Percentiles rank a stretch among this genome's conserved stretches.
phyloP scores from a whole-genome alignment of 164 flowering plant genomes.

The Warburgia ugandensis region DNA sequence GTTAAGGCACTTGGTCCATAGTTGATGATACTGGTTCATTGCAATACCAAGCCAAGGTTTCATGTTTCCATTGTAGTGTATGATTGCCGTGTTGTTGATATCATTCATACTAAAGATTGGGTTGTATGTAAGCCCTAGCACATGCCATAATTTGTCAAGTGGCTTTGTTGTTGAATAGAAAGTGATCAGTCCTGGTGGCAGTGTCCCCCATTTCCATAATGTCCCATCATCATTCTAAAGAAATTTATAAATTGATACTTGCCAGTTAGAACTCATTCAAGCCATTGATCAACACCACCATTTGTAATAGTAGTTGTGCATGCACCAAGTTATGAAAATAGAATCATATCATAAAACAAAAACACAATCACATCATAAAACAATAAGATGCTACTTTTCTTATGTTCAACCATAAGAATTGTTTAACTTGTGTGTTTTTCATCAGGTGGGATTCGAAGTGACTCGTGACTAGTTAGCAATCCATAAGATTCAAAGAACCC shows the following conservation, averaged over 20 bases:
- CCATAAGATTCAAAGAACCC: background rate
- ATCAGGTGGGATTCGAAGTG: no score
- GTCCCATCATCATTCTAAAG: constrained; percentile 59
- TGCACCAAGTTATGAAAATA: background rate
- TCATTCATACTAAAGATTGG: constrained; percentile 92
- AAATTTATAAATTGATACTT: constrained; percentile 1
- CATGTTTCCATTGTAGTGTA: constrained; percentile 89
- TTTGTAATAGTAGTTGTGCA: background rate
- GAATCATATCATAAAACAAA: background rate
- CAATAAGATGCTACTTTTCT: background rate
- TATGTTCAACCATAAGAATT: no score
- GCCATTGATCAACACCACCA: background rate
- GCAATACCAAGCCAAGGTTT: constrained; percentile 99
- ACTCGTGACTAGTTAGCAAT: background rate
- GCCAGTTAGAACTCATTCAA: background rate
- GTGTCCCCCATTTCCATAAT: constrained; percentile 75
- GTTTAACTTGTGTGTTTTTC: no score
- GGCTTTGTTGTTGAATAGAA: constrained; percentile 76
- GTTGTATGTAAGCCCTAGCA: constrained; percentile 83
- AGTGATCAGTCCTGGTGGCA: constrained; percentile 78
- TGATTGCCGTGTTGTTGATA: constrained; percentile 79
- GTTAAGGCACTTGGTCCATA: constrained; percentile 89
- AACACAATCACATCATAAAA: background rate
- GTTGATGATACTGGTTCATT: constrained; percentile 68
- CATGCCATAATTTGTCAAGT: constrained; percentile 90